These are phyloP conservation scores for Acacia melanoxylon DNA, from an alignment of 306 rosid species.

Conservation along the genomic window DNA sequence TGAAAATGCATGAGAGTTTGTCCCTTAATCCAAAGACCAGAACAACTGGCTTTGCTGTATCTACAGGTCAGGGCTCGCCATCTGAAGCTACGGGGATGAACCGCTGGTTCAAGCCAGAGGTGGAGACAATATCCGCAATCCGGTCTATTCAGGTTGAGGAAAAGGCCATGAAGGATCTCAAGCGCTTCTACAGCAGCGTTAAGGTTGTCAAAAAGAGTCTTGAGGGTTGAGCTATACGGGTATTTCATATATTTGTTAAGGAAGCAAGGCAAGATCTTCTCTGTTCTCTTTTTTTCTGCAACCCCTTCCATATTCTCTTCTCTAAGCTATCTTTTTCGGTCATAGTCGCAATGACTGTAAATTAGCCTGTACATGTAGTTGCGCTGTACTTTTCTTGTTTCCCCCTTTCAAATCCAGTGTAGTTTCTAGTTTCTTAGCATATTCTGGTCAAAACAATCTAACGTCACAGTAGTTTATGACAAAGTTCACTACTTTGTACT, in stretches of 20 bases:
- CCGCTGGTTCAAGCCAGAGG: conserved; percentile 96
- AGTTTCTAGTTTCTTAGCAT: conserved; percentile 21
- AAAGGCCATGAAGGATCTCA: conserved; percentile 48
- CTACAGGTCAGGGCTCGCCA: conserved; percentile 74
- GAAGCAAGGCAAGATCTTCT: conserved; percentile 13
- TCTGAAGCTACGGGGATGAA: conserved; percentile 64
- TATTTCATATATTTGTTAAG: conserved; percentile 9
- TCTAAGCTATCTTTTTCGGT: neutral
- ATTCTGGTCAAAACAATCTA: neutral
- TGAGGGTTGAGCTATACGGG: conserved; percentile 6
- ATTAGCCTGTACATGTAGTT: conserved; percentile 46
- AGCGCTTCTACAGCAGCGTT: neutral
- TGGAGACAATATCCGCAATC: conserved; percentile 68
- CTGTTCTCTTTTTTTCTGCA: neutral
- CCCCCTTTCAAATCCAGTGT: neutral
- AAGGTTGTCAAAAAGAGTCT: conserved; percentile 9
- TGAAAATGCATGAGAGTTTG: conserved; percentile 55
- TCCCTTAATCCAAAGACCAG: conserved; percentile 77
- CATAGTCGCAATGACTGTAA: conserved; percentile 36
- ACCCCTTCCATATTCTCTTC: neutral
- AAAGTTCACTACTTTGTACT: neutral
- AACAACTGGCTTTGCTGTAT: conserved; percentile 74
- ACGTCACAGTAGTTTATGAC: conserved; percentile 7
- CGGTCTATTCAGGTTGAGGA: conserved; percentile 95
- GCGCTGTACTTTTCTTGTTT: conserved; percentile 28